These are phyloP conservation scores for Aspergillus arachidicola DNA, from an alignment of 2,329 filamentous ascomycete species.

Conservation along the genomic window DNA sequence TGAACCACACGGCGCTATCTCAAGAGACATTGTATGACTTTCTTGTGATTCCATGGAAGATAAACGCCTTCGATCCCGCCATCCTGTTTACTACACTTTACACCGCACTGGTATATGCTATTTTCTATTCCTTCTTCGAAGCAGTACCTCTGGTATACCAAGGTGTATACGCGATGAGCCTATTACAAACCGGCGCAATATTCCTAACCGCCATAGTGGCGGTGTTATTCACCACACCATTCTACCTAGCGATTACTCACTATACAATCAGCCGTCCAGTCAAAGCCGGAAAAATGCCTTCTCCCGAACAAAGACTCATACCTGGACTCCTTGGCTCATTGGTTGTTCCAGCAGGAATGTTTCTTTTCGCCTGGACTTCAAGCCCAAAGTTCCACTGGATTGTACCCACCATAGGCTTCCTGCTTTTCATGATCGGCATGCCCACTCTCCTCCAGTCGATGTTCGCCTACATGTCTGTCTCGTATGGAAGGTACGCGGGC, in stretches of 20 bases:
- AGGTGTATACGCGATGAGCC: neutral
- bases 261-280: neutral
- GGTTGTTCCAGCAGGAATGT: neutral
- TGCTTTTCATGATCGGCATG: neutral
- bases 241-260: neutral
- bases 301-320: neutral
- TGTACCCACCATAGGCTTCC: neutral
- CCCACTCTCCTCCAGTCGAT: neutral
- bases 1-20: neutral
- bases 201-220: neutral
- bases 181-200: neutral
- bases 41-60: neutral
- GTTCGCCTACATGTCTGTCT: neutral
- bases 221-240: neutral
- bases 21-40: neutral
- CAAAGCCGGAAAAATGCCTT: neutral
- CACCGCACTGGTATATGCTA: neutral
- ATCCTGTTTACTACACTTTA: neutral
- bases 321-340: neutral
- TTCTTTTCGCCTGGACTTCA: neutral
- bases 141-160: slow-evolving; percentile 4
- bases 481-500: neutral
- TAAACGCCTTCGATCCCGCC: neutral
- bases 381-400: neutral
- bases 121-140: slow-evolving; percentile 7